A percentile compares a stretch with the other conserved stretches of the same genome.
These are phyloP conservation scores for Trichopus zeylanicus DNA, from an alignment of 116 monocot species.

Conservation along the genomic window DNA sequence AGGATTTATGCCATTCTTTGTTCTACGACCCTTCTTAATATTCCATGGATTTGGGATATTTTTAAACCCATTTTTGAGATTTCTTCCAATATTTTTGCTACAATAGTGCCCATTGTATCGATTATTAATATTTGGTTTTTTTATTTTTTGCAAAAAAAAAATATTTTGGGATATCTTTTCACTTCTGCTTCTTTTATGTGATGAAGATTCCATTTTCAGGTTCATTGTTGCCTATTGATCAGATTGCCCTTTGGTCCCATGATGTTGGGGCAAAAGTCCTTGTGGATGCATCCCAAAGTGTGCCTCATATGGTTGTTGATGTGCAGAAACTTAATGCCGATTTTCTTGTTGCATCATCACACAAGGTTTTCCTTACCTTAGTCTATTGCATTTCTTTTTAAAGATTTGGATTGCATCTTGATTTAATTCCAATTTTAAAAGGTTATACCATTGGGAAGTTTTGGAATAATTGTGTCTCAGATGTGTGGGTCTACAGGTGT, in stretches of 20 bases:
- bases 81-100: no score
- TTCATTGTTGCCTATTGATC: constrained; percentile 63
- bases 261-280: constrained; percentile 79
- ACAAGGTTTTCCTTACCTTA: constrained; percentile 56
- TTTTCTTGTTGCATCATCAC: constrained; percentile 98
- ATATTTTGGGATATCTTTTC: neutral
- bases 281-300: constrained; percentile 97
- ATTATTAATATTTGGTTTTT: neutral
- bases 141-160: neutral
- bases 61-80: no score
- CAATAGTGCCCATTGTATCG: neutral
- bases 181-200: no score
- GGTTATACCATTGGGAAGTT: constrained; percentile 16
- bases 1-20: no score
- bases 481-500: constrained; percentile 99
- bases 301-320: constrained; percentile 90
- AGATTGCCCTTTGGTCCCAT: constrained; percentile 57
- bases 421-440: neutral
- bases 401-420: constrained; percentile 1
- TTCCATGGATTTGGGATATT: no score
- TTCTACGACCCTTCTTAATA: no score
- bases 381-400: neutral
- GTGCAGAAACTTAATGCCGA: constrained; percentile 79
- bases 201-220: no score
- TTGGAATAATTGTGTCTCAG: constrained; percentile 54